Evolutionary conservation across 345 rosid species (phyloP), one percentile per base, ranked within the genome.

Genomic region (Jatropha curcas): DNA sequence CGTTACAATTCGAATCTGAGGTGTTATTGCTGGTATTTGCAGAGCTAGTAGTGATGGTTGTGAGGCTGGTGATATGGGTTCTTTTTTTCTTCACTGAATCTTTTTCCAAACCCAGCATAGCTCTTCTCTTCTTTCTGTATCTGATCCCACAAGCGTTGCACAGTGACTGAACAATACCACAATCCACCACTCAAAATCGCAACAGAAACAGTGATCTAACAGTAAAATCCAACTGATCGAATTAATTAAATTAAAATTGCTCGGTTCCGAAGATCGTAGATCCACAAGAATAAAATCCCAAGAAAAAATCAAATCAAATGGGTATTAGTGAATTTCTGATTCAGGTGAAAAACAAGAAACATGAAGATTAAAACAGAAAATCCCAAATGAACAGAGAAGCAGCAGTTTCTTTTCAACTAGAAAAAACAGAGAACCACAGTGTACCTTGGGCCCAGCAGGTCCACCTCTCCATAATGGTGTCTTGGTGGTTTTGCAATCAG

Each of bases 91-190:
- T 87, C 33, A 56, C 72, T 16, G 65, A 31, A 62, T 22, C 37
- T 67, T 71, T 84, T 27, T 74, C 76, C 46, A 69, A 77, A 12
- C 74, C 65, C 72, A 74, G 52, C 31, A 78, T 70, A 27, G 66
- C 74, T 62, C 86, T 71, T 77, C 84, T 87, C 66, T 70, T 87
- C 86, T 92, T 92, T 73, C 93, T 84, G 77, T 84, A 80, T 53
- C 90, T 90, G 74, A 94, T 92, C 76, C 98, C 98, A 77, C 97
- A 94, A 33, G 98, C 98, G 77, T 94, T 94, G 79, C 98, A 92
- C 27, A 92, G 81, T 33, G 94, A 86, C 98, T 94, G 86, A 67
- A 53, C n/a, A 56, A 41, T 57, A 28, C 5, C 16, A 22, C 52
- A 37, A 76, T 7, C 28, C 16, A 60, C 1, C 8, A 20, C 19